Base-by-base conservation (phyloP, 495 filamentous ascomycete genomes). In the Penicillium cinerascens region DNA sequence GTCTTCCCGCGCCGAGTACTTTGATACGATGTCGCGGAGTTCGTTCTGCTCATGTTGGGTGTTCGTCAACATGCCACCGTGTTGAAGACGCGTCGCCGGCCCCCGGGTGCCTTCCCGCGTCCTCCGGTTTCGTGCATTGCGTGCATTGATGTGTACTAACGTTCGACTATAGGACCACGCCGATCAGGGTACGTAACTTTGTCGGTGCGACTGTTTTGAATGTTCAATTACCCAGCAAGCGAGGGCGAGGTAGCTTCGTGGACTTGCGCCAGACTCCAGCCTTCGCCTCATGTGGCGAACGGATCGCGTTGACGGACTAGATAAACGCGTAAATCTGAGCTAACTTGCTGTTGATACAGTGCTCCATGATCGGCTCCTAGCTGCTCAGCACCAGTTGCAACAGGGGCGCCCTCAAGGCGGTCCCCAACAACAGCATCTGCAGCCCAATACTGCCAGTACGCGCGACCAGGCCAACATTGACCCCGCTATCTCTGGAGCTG, bases 311-410 rank as follows among this genome's bases (percentile, higher is more conserved):
- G 10, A 13, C 9, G 29, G 11, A 5, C 13, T 13, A 10, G 11
- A 8, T 33, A 4, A 13, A 33, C 29, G 29, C 29, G 29, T 33
- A 1, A 10, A 13, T 13, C 4, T 13, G 29, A 18, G 54, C 63
- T 70, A 61, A 69, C 47, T 54, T 48, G 27, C 27, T 56, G 38
- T 47, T n/a, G 51, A 27, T 27, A 37, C 54, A 82, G 79, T 76
- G 44, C 71, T 82, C 29, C 74, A 79, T 65, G 79, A 82, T 54
- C 78, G 76, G 60, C 76, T 82, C 38, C 66, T 82, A 39, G 74
- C 74, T 52, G 72, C 71, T 33, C 74, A 77, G 59, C 72, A 77
- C 52, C 68, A 74, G 42, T 55, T 74, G 56, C 71, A 73, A 48
- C 65, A 70, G 35, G 38, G 61, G 39, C 76, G 73, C 15, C 64